Evolutionary conservation across 495 filamentous ascomycete genomes (phyloP), one percentile per base, ranked within the genome.

Genomic region (Tuber aestivum): DNA sequence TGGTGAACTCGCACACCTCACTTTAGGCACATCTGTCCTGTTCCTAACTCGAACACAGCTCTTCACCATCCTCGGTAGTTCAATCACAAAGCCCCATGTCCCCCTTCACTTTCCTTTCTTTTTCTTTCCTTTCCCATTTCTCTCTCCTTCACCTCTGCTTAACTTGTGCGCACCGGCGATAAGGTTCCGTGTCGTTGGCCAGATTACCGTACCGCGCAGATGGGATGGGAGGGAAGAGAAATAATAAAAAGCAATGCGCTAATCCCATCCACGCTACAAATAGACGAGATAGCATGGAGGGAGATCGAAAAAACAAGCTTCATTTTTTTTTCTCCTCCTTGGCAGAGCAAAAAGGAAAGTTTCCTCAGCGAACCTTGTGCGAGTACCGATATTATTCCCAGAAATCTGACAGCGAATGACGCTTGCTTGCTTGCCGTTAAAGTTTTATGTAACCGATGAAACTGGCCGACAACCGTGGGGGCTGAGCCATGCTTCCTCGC

Each of bases 381-480:
- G 4, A 12, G 8, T 56, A 41, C 40, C 40, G 40, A 14, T 42
- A 4, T 4, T 10, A 42, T 42, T 42, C 6, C 50, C 27, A 2
- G 27, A 65, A 65, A 18, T 65, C 27, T 18, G 27, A n/a, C 27
- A 65, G 56, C 56, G 56, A 65, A 65, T 65, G 56, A 65, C 56
- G 56, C 12, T 65, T 35, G 27, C 56, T 65, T 65, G 27, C 56
- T 65, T 65, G 8, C 56, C 12, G 56, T 65, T 35, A 65, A 65
- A 65, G 27, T 32, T 65, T 65, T 65, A 61, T 61, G 50, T 61
- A 61, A 61, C n/a, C 50, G 50, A 61, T 61, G 32, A 65, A 35
- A 18, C 56, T 18, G 12, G 27, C 56, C 27, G 2, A n/a, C 50
- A 56, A 27, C n/a, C 8, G 50, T 27, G 23, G 56, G 56, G 56